phyloP scores from a whole-genome alignment of 2,329 filamentous ascomycete species.

The Sporothrix brunneoviolacea region DNA sequence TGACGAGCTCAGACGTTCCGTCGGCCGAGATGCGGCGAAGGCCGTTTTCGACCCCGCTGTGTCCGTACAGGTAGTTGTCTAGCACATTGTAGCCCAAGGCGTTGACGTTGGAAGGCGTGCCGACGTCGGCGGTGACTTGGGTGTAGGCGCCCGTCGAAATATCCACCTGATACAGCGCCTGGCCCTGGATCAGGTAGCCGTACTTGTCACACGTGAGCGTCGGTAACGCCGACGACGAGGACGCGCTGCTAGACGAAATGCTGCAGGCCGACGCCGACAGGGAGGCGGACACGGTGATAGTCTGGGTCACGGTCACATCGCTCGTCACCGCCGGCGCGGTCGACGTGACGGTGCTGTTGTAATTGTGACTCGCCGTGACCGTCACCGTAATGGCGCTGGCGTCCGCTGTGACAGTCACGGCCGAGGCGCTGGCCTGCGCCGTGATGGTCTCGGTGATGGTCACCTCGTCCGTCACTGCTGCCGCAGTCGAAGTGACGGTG shows the following conservation, averaged over 20 bases:
- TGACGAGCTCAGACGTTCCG: slow-evolving; percentile 8
- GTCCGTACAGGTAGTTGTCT: slow-evolving; percentile 20
- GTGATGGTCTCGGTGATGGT: too few species aligned
- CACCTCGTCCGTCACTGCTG: too few species aligned
- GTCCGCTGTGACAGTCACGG: not conserved
- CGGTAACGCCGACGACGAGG: not conserved
- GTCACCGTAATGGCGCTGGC: not conserved
- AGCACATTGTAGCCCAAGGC: slow-evolving; percentile 18
- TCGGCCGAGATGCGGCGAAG: slow-evolving; percentile 16
- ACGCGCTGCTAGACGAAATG: too few species aligned
- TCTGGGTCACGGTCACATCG: too few species aligned
- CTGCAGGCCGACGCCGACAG: not conserved
- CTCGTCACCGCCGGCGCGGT: too few species aligned
- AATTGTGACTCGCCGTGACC: too few species aligned
- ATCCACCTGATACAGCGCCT: slow-evolving; percentile 15
- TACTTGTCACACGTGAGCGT: slow-evolving; percentile 15
- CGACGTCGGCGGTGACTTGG: slow-evolving; percentile 2
- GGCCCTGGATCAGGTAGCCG: slow-evolving; percentile 17
- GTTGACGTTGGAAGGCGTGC: slow-evolving; percentile 13
- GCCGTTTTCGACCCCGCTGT: not conserved
- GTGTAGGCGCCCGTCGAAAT: slow-evolving; percentile 8
- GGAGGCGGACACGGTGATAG: not conserved
- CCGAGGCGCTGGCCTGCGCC: too few species aligned
- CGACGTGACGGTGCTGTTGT: too few species aligned
- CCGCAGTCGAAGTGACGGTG: too few species aligned